phyloP scores from a whole-genome alignment of 176 grass and related monocot genomes.

The Puccinellia tenuiflora region DNA sequence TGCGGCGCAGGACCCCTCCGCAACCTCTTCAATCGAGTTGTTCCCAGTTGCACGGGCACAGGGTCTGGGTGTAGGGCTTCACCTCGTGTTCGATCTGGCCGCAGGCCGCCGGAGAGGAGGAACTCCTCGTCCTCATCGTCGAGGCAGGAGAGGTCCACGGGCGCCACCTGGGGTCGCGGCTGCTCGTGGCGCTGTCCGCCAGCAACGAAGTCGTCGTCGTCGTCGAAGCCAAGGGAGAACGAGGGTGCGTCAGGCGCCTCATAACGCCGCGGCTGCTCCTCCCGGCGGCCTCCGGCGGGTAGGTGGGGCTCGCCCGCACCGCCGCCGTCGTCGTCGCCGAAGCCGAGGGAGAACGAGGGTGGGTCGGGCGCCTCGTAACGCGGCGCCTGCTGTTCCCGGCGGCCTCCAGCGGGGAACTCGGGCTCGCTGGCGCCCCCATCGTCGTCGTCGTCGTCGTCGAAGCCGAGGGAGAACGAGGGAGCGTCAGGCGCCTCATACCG shows the following conservation, averaged over 20 bases:
- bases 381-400: background rate
- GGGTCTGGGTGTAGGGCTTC: background rate
- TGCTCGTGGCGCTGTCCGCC: background rate
- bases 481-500: background rate
- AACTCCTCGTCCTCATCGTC: constrained; percentile 33
- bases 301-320: background rate
- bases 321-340: background rate
- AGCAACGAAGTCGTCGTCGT: background rate
- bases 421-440: background rate
- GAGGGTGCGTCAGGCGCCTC: constrained; percentile 26
- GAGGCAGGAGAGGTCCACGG: background rate
- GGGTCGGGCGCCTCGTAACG: background rate
- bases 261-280: background rate
- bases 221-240: constrained; percentile 11
- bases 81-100: background rate
- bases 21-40: constrained; percentile 42
- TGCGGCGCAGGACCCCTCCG: constrained; percentile 33
- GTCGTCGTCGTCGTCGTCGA: constrained; percentile 12
- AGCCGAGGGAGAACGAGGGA: constrained; percentile 38
- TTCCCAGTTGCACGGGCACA: background rate
- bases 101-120: background rate
- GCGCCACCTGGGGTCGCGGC: background rate
- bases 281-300: background rate
- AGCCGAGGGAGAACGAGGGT: constrained; percentile 39
- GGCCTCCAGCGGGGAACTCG: background rate